Evolutionary conservation across 805 yeast genomes (phyloP).

Genomic region (Starmerella vitae): DNA sequence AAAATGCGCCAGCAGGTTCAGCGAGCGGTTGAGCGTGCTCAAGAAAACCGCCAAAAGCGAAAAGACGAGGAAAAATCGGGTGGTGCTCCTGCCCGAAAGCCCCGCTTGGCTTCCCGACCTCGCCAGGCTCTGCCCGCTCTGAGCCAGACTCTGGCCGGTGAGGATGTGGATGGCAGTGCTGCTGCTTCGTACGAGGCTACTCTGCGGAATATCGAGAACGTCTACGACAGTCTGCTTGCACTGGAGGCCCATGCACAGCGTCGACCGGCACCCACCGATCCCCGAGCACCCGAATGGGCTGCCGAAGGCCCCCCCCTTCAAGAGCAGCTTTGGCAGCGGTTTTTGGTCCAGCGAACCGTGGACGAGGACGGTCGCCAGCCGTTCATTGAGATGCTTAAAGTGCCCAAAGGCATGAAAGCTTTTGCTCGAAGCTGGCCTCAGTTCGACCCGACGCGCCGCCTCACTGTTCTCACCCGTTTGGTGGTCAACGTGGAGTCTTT

Average conservation of each 20-base stretch:
- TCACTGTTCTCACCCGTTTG: conserved; percentile 61
- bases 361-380: conserved; percentile 38
- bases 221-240: conserved; percentile 61
- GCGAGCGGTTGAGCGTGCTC: conserved; percentile 91
- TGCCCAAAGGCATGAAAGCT: conserved; percentile 77
- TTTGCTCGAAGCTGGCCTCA: conserved; percentile 82
- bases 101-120: conserved; percentile 17
- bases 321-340: conserved; percentile 55
- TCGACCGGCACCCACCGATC: conserved; percentile 30
- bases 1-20: conserved; percentile 93
- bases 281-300: conserved; percentile 26
- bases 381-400: conserved; percentile 67
- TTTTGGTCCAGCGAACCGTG: conserved; percentile 36
- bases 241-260: conserved; percentile 66
- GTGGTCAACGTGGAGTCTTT: conserved; percentile 70
- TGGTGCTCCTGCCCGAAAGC: conserved; percentile 27
- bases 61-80: conserved; percentile 71
- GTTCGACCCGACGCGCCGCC: conserved; percentile 58
- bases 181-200: conserved; percentile 33
- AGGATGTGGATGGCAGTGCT: conserved; percentile 21
- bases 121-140: conserved; percentile 25
- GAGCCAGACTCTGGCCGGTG: conserved; percentile 27
- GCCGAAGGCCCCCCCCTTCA: conserved; percentile 23
- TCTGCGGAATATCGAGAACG: conserved; percentile 60
- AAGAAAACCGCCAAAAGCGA: conserved; percentile 25